Conservation (phyloP, 1,139 yeast genomes). For the Scheffersomyces stambukii region DNA sequence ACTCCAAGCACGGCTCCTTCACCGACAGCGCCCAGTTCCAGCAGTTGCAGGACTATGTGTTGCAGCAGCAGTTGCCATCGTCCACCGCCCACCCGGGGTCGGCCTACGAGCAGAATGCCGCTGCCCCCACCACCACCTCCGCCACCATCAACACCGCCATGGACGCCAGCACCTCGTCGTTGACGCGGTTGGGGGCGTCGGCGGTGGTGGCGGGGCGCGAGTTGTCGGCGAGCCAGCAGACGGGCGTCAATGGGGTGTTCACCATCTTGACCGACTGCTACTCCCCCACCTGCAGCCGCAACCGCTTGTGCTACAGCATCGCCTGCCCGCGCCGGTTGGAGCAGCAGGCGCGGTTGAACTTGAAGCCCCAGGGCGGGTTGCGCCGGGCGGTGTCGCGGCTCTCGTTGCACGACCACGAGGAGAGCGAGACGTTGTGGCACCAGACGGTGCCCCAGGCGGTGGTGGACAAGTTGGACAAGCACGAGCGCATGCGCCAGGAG, state of each 20-base stretch:
- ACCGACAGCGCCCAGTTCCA: constrained; percentile 14
- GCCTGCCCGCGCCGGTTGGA: constrained; percentile 97
- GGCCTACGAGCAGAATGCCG: constrained; percentile 6
- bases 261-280: constrained; percentile 91
- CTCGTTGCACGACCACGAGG: constrained; percentile 73
- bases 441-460: constrained; percentile 83
- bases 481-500: constrained; percentile 90
- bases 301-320: constrained; percentile 83
- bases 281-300: constrained; percentile 93
- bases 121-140: background rate
- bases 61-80: constrained; percentile 19
- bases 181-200: background rate
- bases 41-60: constrained; percentile 11
- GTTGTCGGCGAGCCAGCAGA: constrained; percentile 14
- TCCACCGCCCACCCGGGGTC: constrained; percentile 8
- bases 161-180: background rate
- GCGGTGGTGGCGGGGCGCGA: constrained; percentile 7
- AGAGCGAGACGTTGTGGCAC: constrained; percentile 89
- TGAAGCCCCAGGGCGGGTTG: constrained; percentile 87
- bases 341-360: constrained; percentile 87
- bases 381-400: constrained; percentile 78
- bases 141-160: background rate
- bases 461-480: constrained; percentile 74
- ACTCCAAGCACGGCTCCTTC: constrained; percentile 31
- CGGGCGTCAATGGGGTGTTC: constrained; percentile 82